Conservation (phyloP, 2,329 filamentous ascomycete species). For the Cercospora berteroae region DNA sequence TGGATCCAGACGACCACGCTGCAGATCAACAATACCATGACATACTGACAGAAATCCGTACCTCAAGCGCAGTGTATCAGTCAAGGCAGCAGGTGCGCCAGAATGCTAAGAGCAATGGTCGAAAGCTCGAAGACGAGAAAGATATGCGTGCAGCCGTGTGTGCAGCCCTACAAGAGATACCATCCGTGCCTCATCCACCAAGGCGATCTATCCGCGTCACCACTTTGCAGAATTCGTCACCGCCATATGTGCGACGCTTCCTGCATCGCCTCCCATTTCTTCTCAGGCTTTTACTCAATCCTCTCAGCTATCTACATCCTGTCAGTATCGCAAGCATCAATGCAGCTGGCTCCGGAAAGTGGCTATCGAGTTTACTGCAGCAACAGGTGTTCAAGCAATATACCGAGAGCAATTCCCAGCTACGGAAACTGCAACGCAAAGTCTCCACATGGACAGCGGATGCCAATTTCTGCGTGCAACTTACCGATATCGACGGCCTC, state of each 20-base stretch:
- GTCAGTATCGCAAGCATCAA: conserved; percentile 52
- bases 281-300: conserved; percentile 49
- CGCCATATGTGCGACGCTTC: conserved; percentile 45
- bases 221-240: conserved; percentile 46
- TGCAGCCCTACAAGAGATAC: conserved; percentile 48
- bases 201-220: conserved; percentile 49
- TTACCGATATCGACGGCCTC: conserved; percentile 46
- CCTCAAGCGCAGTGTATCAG: conserved; percentile 42
- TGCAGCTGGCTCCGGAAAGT: conserved; percentile 51
- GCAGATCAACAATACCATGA: conserved; percentile 46
- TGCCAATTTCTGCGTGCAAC: conserved; percentile 53
- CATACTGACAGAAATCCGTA: conserved; percentile 43
- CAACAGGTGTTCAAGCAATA: conserved; percentile 53
- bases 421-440: conserved; percentile 47
- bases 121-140: conserved; percentile 43
- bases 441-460: conserved; percentile 53
- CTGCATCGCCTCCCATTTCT: conserved; percentile 53
- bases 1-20: conserved; percentile 47
- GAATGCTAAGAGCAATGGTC: conserved; percentile 34
- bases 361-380: conserved; percentile 49
- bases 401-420: conserved; percentile 44
- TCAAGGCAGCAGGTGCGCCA: conserved; percentile 34
- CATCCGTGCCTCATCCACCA: conserved; percentile 54
- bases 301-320: conserved; percentile 54
- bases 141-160: conserved; percentile 52